Base-by-base conservation (phyloP, 768 basidiomycete genomes). In the Tylopilus balloui region DNA sequence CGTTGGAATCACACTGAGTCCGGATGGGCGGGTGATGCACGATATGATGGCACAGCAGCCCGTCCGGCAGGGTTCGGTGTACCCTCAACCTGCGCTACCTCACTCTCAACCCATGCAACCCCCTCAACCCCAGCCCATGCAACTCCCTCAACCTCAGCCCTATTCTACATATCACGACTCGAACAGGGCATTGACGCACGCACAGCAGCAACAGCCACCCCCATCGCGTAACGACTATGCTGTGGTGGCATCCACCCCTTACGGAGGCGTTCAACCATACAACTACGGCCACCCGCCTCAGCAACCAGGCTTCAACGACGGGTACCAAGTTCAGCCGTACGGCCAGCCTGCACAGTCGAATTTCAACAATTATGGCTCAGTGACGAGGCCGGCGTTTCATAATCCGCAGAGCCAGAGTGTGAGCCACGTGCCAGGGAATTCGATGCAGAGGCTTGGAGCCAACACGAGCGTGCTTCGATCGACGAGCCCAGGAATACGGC, bases 401-500 rank as follows among this genome's bases (percentile, higher is more conserved):
- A 50, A 48, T 17, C 52, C 41, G 19, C 46, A 32, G 38, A 55
- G 20, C 28, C 59, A 52, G 32, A 59, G 63, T 23, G 45, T 39
- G 6, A 46, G 50, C 0, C 74, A 64, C 50, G 66, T 65, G 55
- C 71, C 61, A 52, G 63, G 52, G 37, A 73, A 62, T 48, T 64
- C 65, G 51, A 63, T 55, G 36, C 67, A 55, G 39, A 59, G 62
- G 50, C 69, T 71, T 55, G 53, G 29, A 7, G 39, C 17, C 19
- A 55, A 45, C 21, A 50, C 52, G 14, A 53, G 48, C 14, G 51
- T 53, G 14, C 79, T 78, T 55, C 72, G 72, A 15, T 63, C 73
- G 23, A 69, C 74, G 39, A 76, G 74, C 50, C 74, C 78, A 2
- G 70, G 53, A 6, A 37, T 72, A 45, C 54, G 69, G 36, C 71